Evolutionary conservation across 108 stramenopile species (phyloP), one percentile per base, ranked within the genome.

Genomic region (Nannochloropsis salina): DNA sequence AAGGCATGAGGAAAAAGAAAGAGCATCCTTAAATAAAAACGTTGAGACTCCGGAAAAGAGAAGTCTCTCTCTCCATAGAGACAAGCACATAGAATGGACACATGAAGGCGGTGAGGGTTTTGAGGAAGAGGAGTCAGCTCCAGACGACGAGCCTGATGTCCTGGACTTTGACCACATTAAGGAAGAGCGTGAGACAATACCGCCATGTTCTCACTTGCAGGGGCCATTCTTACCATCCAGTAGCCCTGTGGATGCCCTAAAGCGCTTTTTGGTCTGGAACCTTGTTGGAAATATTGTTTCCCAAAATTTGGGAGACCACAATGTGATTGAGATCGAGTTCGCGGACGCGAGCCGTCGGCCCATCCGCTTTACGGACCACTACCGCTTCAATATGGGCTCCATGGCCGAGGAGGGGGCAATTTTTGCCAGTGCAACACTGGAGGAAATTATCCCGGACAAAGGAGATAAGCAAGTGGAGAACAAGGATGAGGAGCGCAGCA

Each of bases 261-360:
- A 81, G 2, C 81, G 85, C 9, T 86, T 81, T 81, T 45, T 86
- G 51, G 81, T 81, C 86, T 86, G 86, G 86, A 86, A 83, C 42
- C 51, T 81, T 10, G 86, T 86, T n/a, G 86, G 86, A 42, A 83
- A 81, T 43, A 86, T 86, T 42, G 42, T 86, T 9, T 42, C 8
- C 9, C 40, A 40, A 10, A 22, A 45, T 9, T 5, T 82, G 86
- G 82, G 51, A 45, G 47, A 81, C 47, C 86, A 86, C 83, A 86
- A 86, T 82, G 86, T 45, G n/a, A 82, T 86, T 41, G 86, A 86
- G 74, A 86, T 86, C 43, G 86, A 86, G 82, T 86, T 86, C 40
- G 86, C 86, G 61, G 86, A 86, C 82, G 82, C 81, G 43, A 61
- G 51, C 10, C 81, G 82, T 43, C 86, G 86, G 42, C 81, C 82